These are phyloP conservation scores for Filosporella fistucella DNA, from an alignment of 495 filamentous ascomycete genomes.

Conservation along the genomic window DNA sequence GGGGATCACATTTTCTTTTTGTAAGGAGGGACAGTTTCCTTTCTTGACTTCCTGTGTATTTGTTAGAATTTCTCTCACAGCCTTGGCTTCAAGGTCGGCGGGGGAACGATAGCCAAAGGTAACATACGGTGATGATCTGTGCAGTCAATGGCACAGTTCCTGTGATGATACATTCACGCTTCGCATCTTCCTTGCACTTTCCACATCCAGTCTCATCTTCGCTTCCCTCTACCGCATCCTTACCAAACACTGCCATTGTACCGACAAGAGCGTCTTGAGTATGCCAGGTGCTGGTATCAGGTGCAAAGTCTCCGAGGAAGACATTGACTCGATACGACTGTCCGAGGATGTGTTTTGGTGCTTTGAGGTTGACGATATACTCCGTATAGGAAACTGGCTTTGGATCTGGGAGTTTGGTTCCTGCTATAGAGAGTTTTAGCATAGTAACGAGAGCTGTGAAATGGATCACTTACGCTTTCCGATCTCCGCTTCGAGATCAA, in stretches of 20 bases:
- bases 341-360: conserved; percentile 34
- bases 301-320: conserved; percentile 34
- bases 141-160: conserved; percentile 36
- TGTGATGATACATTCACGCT: conserved; percentile 27
- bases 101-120: background rate
- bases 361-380: conserved; percentile 37
- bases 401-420: background rate
- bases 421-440: background rate
- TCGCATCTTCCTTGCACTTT: conserved; percentile 29
- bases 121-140: conserved; percentile 7
- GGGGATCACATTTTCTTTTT: conserved; percentile 31
- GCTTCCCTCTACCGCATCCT: conserved; percentile 12
- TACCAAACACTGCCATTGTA: conserved; percentile 33
- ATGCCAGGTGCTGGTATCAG: conserved; percentile 26
- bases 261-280: conserved; percentile 33
- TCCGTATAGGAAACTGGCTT: conserved; percentile 33
- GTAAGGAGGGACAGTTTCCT: conserved; percentile 23
- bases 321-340: conserved; percentile 35
- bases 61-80: background rate
- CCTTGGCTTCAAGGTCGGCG: background rate
- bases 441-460: background rate
- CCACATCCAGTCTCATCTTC: conserved; percentile 26
- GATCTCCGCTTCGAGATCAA: conserved; percentile 20
- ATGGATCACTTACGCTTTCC: conserved; percentile 13
- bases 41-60: conserved; percentile 28